Base-by-base conservation (phyloP, 106 monocot species). In the Hemerocallis citrina region DNA sequence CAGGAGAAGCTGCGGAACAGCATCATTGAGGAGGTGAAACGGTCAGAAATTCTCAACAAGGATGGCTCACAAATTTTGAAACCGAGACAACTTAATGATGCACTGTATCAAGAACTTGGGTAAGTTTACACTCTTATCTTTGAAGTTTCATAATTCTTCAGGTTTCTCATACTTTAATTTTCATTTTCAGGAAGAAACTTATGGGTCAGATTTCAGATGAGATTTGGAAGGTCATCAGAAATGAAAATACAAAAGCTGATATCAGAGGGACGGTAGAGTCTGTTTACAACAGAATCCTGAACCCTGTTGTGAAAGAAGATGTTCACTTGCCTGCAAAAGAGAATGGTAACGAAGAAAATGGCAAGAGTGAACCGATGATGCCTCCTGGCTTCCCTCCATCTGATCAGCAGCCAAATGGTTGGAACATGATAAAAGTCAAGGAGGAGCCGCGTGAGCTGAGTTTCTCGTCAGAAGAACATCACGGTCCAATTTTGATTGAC, bases 131-230 rank as follows among this genome's bases (percentile, higher is more conserved):
- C 12, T 35, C 32, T 5, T 24, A 1, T 63, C 13, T 25, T 29
- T 7, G 0, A 0, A 17, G 1, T 23, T n/a, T n/a, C n/a, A n/a
- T n/a, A n/a, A n/a, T n/a, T n/a, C 20, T 35, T 11, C 15, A 33
- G 23, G 1, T 63, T 31, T 7, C 36, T 20, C 33, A 36, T 19
- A 17, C 34, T 10, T n/a, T 11, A 27, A 20, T 52, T 12, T 12
- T 40, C 38, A 15, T 16, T 0, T 75, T 29, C 79, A 96, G 96
- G 81, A 83, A 64, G 67, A 96, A 84, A 75, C 72, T 96, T 13
- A 91, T 86, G 83, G 87, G 79, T 34, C 80, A 91, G 63, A 91
- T 96, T 39, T 91, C 84, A 57, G 90, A 96, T 55, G 90, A 90
- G 63, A 49, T 96, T 1, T 96, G 96, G 96, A 76, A 74, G 42